A percentile compares a stretch with the other conserved stretches of the same genome.
phyloP scores from a whole-genome alignment of 257 asterid species.

The Lithospermum erythrorhizon region DNA sequence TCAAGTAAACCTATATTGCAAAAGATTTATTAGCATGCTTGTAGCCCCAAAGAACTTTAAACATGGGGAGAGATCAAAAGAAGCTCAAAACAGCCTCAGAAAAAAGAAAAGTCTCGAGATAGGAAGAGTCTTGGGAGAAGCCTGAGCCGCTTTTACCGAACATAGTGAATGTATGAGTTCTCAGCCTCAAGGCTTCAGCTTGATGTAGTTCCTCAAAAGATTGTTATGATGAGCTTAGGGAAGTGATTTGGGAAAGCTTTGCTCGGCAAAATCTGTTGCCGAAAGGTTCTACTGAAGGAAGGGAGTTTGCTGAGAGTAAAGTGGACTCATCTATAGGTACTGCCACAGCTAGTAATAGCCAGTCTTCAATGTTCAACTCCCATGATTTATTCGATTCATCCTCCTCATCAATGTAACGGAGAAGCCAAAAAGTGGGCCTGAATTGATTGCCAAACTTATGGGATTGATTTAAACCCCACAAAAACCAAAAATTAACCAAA shows the following conservation, averaged over 20 bases:
- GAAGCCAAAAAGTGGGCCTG: conserved; percentile 37
- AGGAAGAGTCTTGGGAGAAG: conserved; percentile 16
- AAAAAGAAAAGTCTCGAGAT: conserved; percentile 21
- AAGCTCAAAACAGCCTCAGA: no score
- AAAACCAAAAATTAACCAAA: conserved; percentile 9
- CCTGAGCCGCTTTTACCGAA: conserved; percentile 21
- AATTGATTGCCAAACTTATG: conserved; percentile 71
- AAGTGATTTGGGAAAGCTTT: conserved; percentile 49
- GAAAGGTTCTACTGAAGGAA: conserved; percentile 17
- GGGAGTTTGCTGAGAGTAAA: conserved; percentile 5
- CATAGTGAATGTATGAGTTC: conserved; percentile 15
- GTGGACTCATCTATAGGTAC: conserved; percentile 23
- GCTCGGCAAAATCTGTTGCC: conserved; percentile 55
- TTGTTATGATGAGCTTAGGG: conserved; percentile 69
- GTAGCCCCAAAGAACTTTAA: no score
- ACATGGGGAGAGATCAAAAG: no score
- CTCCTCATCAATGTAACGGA: conserved; percentile 17
- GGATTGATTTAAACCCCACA: conserved; percentile 47
- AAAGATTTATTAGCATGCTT: conserved; percentile 46
- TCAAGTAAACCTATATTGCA: no score
- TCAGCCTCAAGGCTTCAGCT: conserved; percentile 34
- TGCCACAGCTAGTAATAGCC: conserved; percentile 46
- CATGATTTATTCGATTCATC: conserved; percentile 34
- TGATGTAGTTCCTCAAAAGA: conserved; percentile 31
- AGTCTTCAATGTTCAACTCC: conserved; percentile 32